Evolutionary conservation across 768 basidiomycete species (phyloP), one percentile per base, ranked within the genome.

Genomic region (Leccinum rimulosum): DNA sequence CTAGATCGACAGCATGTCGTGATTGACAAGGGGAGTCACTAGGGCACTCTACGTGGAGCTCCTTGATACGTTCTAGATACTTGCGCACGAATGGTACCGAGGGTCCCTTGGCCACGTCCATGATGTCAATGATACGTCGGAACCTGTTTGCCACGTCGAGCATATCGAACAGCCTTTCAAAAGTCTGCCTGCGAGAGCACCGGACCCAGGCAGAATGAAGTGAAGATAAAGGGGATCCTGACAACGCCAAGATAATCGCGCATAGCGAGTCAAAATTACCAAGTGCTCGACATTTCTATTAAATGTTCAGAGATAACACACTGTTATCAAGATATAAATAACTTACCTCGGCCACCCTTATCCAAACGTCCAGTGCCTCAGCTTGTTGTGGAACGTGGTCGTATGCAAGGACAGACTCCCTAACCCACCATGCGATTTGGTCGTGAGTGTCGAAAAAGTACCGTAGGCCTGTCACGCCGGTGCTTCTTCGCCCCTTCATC

Each of bases 331-430:
- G 43, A 54, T n/a, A n/a, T 27, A 43, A 22, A 19, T 17, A 27
- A 70, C 43, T 65, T 64, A 89, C 89, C 81, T 91, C 88, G 8
- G 89, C 87, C 19, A 89, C 86, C 67, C 82, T 86, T 63, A 91
- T 85, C 89, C 89, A 91, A 66, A 85, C 82, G 59, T 89, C 87
- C 38, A 89, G 73, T 15, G 78, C 80, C 56, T 85, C 80, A 8
- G 84, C 80, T 48, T 87, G 76, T 65, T 79, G 83, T 14, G 76
- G 77, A 57, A 85, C 70, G 5, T 73, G 73, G 8, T 85, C 81
- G 52, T 77, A 75, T 52, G 71, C 79, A 38, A 91, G 69, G 43
- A 89, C 78, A 66, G 83, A 88, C 36, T 71, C 72, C 67, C 84
- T 87, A 19, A 91, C 87, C 88, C 88, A 91, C 14, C 77, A 71